Evolutionary conservation across 768 basidiomycete genomes (phyloP).

Genomic region (Brasilioporus rufonigricans): DNA sequence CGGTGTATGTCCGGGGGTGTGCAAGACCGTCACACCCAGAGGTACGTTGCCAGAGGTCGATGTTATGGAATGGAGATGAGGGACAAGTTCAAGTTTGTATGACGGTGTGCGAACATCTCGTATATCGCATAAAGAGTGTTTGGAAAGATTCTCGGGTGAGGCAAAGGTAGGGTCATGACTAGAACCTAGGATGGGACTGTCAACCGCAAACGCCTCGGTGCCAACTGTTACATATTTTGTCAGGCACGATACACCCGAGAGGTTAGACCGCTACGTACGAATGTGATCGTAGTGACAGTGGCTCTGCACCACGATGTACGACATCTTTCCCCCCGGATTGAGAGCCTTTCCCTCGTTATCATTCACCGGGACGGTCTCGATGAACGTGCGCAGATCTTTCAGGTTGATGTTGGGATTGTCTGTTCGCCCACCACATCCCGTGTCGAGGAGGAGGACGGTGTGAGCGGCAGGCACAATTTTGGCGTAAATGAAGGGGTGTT

Average conservation of each 20-base stretch:
- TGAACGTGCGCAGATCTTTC: slow-evolving; percentile 45
- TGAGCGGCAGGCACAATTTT: slow-evolving; percentile 39
- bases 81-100: slow-evolving; percentile 47
- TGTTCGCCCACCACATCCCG: slow-evolving; percentile 52
- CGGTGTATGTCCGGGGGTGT: slow-evolving; percentile 59
- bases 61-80: slow-evolving; percentile 37
- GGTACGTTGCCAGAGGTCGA: slow-evolving; percentile 16
- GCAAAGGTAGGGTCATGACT: slow-evolving; percentile 46
- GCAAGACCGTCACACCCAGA: slow-evolving; percentile 44
- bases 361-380: slow-evolving; percentile 43
- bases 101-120: slow-evolving; percentile 41
- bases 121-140: slow-evolving; percentile 45
- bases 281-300: slow-evolving; percentile 64
- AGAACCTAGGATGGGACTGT: slow-evolving; percentile 49
- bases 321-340: slow-evolving; percentile 40
- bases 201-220: slow-evolving; percentile 47
- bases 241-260: not conserved
- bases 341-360: slow-evolving; percentile 45
- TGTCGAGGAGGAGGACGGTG: slow-evolving; percentile 51
- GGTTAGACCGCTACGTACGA: slow-evolving; percentile 34
- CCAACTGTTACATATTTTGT: slow-evolving; percentile 36
- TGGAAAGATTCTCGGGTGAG: slow-evolving; percentile 38
- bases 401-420: slow-evolving; percentile 38
- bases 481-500: slow-evolving; percentile 55
- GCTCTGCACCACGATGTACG: slow-evolving; percentile 47